Percentiles rank a stretch among this genome's conserved stretches.
Evolutionary conservation across 2,329 filamentous ascomycete genomes (phyloP).

Genomic region (Leptographium galeiforme): DNA sequence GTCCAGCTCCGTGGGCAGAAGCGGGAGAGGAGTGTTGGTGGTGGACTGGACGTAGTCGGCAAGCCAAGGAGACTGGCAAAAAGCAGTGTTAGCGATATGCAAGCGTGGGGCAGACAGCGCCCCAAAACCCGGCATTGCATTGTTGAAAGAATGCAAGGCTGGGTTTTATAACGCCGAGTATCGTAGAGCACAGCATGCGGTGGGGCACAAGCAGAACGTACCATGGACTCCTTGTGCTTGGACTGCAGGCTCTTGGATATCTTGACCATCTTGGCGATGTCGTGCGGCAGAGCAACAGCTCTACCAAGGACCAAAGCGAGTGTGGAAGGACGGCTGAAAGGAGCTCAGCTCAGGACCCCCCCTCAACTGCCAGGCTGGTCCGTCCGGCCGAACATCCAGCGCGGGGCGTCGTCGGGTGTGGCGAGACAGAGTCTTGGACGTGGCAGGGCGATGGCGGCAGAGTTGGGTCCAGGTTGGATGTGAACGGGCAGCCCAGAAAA

Average conservation of each 20-base stretch:
- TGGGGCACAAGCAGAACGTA: constrained; percentile 23
- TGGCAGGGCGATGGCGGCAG: not conserved
- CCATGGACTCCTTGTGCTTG: constrained; percentile 55
- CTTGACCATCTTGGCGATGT: constrained; percentile 43
- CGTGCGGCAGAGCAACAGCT: not conserved
- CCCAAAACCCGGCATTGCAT: too few species aligned
- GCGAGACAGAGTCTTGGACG: too few species aligned
- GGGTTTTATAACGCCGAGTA: too few species aligned
- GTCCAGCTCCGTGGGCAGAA: constrained; percentile 63
- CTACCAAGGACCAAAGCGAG: not conserved
- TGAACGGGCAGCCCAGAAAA: not conserved
- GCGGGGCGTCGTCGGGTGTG: not conserved
- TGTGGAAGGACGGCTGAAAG: not conserved
- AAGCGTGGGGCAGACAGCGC: too few species aligned
- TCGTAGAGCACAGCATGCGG: not conserved
- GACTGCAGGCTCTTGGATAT: constrained; percentile 54
- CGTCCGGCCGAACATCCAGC: not conserved
- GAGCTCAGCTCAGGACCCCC: constrained; percentile 2
- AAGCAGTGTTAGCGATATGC: constrained; percentile 9
- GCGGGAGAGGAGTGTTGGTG: constrained; percentile 54
- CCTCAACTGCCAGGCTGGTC: constrained; percentile 1
- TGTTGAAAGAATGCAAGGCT: too few species aligned
- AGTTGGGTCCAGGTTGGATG: not conserved
- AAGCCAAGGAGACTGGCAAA: constrained; percentile 67
- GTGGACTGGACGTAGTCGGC: constrained; percentile 64